Base-by-base conservation (phyloP, 192 early-diverging fungal genomes). In the Diversispora epigaea region DNA sequence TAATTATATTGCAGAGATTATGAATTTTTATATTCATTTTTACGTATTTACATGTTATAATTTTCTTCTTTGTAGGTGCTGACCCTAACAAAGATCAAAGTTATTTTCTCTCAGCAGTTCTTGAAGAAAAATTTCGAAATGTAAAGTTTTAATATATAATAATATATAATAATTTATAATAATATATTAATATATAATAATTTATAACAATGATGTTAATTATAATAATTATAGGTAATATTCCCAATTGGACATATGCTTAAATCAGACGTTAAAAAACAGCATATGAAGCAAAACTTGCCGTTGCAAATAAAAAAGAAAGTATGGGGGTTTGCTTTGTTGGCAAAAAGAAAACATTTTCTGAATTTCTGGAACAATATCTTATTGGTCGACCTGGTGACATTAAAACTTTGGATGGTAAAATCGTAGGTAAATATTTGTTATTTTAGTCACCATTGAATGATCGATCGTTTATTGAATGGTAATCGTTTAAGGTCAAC, bases 241-340 rank as follows among this genome's bases (percentile, higher is more conserved):
- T 97, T 99, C 77, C 97, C 97, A 0, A 73, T 99, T 6, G 97
- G 95, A 4, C 57, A 81, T 21, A 77, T 94, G 50, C 68, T 58
- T 7, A 99, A 99, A 79, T 25, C 83, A 3, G 80, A 89, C 44
- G 93, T 97, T 25, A 93, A 95, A 44, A 73, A 12, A 77, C 95
- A 25, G 97, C 95, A 1, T 19, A 68, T 1, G 74, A 82, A 14
- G 52, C 79, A 4, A 84, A 86, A 1, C 81, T 98, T 14, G 61
- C 76, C 4, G 89, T 90, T 0, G 83, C 89, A 0, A 82, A 82
- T 45, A 92, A 93, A 79, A 83, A 81, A 61, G 96, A 98, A 78
- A 95, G 93, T 77, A 96, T 96, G 94, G 96, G 96, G 0, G 94
- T 98, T 19, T 98, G 96, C 69, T 97, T 98, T 86, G 89, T 98